Evolutionary conservation across 768 basidiomycete genomes (phyloP).

Genomic region (Xerocomus spinulosus): DNA sequence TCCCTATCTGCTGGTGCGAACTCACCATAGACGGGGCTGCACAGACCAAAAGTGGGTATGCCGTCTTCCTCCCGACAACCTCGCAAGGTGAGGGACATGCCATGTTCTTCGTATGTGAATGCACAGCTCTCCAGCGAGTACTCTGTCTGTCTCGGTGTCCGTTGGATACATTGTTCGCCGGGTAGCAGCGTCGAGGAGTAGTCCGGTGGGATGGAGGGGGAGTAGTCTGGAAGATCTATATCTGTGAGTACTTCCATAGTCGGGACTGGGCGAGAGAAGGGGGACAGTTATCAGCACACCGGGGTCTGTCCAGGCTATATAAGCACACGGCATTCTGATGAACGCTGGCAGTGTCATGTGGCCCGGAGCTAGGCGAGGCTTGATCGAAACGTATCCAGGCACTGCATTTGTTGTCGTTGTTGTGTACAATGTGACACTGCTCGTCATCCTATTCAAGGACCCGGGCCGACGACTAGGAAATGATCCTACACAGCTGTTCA

Average conservation of each 20-base stretch:
- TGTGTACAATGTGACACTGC: too few species aligned
- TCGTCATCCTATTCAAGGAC: too few species aligned
- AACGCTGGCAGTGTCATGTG: slow-evolving; percentile 10
- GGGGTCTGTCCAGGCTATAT: slow-evolving; percentile 23
- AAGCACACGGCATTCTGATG: slow-evolving; percentile 11
- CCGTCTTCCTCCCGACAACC: slow-evolving; percentile 30
- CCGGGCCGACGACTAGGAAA: too few species aligned
- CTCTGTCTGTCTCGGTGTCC: slow-evolving; percentile 32
- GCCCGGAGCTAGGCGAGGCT: slow-evolving; percentile 17
- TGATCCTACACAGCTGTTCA: too few species aligned
- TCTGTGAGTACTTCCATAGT: slow-evolving; percentile 13
- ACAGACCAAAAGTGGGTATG: slow-evolving; percentile 28
- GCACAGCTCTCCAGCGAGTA: slow-evolving; percentile 16
- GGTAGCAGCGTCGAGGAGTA: slow-evolving; percentile 53
- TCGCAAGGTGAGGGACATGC: slow-evolving; percentile 28
- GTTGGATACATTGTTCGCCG: slow-evolving; percentile 52
- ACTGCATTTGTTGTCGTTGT: not conserved
- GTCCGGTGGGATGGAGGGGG: slow-evolving; percentile 49
- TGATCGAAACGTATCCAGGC: slow-evolving; percentile 6
- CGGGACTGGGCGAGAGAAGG: not conserved
- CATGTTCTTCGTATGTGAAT: slow-evolving; percentile 30
- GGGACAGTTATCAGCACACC: not conserved
- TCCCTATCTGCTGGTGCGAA: slow-evolving; percentile 25
- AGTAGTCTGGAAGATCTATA: slow-evolving; percentile 45
- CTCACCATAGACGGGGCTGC: slow-evolving; percentile 28